phyloP scores from a whole-genome alignment of 106 monocot genomes.

The Dendrobium catenatum region DNA sequence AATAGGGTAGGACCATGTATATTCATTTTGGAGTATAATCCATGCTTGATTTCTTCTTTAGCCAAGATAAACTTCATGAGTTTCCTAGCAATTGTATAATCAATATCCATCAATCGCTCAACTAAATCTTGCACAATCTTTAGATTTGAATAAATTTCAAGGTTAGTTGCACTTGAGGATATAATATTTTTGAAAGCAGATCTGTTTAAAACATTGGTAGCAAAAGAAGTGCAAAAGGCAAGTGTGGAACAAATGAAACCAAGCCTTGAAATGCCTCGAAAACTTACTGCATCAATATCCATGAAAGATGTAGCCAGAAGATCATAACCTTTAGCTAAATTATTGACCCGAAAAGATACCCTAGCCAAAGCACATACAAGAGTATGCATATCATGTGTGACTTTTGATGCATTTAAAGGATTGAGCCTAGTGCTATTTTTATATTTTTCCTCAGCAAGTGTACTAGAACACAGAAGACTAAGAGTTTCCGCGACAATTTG shows the following conservation, averaged over 20 bases:
- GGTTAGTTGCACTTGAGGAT: not conserved
- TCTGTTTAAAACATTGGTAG: constrained; percentile 22
- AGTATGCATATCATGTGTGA: constrained; percentile 9
- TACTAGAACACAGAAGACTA: constrained; percentile 24
- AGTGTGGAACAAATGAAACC: constrained; percentile 72
- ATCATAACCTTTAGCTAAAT: constrained; percentile 71
- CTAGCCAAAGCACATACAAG: constrained; percentile 18
- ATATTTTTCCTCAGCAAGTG: constrained; percentile 5
- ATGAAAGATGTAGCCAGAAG: constrained; percentile 69
- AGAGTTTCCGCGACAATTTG: constrained; percentile 40
- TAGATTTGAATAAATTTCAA: constrained; percentile 6
- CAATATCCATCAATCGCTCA: constrained; percentile 39
- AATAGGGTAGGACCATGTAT: constrained; percentile 10
- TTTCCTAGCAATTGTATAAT: constrained; percentile 18
- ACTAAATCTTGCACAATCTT: constrained; percentile 42
- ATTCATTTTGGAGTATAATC: constrained; percentile 22
- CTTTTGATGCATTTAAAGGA: not conserved
- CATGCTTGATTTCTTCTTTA: constrained; percentile 11
- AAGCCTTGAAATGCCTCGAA: constrained; percentile 39
- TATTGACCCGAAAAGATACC: constrained; percentile 31
- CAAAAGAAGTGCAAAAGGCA: constrained; percentile 63
- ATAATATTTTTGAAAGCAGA: constrained; percentile 9
- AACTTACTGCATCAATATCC: constrained; percentile 59
- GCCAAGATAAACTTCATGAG: constrained; percentile 29
- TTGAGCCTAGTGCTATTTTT: not conserved